Percentiles rank a stretch among this genome's conserved stretches.
phyloP scores from a whole-genome alignment of 2,329 filamentous ascomycete species.

The Diaporthe citriasiana region DNA sequence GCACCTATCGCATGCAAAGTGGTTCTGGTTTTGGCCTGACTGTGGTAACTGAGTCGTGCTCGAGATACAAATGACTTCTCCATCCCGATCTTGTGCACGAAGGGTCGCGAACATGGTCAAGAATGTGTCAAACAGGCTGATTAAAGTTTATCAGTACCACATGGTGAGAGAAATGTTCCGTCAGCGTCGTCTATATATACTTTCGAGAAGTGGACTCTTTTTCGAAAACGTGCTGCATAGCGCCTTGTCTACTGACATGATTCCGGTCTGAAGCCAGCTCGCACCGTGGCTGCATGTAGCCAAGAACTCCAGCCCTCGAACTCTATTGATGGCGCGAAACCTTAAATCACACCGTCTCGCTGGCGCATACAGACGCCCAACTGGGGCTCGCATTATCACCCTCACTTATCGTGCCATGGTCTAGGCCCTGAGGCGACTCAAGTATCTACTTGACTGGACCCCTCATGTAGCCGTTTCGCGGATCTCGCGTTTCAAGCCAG shows the following conservation, averaged over 20 bases:
- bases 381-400: conserved; percentile 2
- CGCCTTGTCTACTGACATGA: neutral
- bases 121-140: neutral
- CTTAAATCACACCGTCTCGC: conserved; percentile 15
- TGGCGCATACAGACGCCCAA: neutral
- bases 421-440: conserved; percentile 14
- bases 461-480: neutral
- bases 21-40: conserved; percentile 22
- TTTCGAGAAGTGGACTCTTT: neutral
- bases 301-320: conserved; percentile 2
- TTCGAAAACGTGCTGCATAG: neutral
- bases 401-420: conserved; percentile 11
- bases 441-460: neutral
- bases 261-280: neutral
- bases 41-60: conserved; percentile 34
- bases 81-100: conserved; percentile 21
- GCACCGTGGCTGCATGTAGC: neutral
- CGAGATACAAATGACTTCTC: conserved; percentile 22
- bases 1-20: conserved; percentile 28
- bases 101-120: conserved; percentile 27
- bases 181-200: conserved; percentile 21
- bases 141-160: conserved; percentile 5
- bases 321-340: conserved; percentile 11
- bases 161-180: neutral
- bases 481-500: conserved; percentile 17